Evolutionary conservation across 169 alveolate genomes (phyloP).

Genomic region (Plasmodium coatneyi): DNA sequence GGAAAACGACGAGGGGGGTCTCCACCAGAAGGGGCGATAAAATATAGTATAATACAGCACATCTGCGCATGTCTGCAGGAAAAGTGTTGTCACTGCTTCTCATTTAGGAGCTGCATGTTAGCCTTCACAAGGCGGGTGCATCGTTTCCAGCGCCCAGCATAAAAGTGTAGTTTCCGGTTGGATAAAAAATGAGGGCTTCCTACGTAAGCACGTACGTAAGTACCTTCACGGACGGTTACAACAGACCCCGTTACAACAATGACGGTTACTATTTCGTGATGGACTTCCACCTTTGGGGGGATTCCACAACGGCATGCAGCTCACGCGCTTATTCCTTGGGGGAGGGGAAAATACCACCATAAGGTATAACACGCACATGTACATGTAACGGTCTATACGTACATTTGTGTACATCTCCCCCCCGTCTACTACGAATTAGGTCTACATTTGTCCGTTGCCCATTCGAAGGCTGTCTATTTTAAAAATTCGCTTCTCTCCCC

Average conservation of each 20-base stretch:
- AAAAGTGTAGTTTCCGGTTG: background rate
- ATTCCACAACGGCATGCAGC: too few species aligned
- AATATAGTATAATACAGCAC: background rate
- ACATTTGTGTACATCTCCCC: background rate
- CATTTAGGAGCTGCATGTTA: background rate
- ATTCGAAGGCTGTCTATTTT: background rate
- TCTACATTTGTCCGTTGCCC: background rate
- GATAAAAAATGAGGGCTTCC: background rate
- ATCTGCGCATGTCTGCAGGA: background rate
- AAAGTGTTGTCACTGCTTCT: background rate
- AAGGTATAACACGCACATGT: background rate
- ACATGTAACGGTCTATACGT: background rate
- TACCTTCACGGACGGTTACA: background rate
- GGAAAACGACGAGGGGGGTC: background rate
- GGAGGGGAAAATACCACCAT: background rate
- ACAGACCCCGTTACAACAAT: background rate
- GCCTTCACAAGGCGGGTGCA: background rate
- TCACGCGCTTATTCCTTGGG: too few species aligned
- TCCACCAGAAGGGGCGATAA: background rate
- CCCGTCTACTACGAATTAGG: background rate
- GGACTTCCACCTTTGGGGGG: background rate
- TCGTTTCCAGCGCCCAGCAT: background rate
- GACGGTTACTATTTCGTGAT: background rate
- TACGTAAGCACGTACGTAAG: background rate
- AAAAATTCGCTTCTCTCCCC: background rate